Evolutionary conservation across 2,329 filamentous ascomycete species (phyloP), one percentile per base, ranked within the genome.

Genomic region (Pyrenochaeta sp.): DNA sequence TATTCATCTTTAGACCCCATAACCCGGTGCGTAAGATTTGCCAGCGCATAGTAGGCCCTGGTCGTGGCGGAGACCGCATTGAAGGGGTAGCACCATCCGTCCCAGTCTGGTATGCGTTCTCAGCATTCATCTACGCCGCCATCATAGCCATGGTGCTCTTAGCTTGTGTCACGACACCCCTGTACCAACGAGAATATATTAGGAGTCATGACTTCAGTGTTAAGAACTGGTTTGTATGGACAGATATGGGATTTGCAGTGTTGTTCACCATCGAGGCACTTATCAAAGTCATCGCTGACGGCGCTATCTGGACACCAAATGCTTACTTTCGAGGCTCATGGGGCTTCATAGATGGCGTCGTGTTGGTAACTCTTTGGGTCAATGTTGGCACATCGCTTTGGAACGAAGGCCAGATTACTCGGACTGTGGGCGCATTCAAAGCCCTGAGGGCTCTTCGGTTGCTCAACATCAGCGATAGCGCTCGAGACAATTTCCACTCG

Each of bases 61-160:
- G 94, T 12, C 87, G 95, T 56, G 96, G 95, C 6, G 85, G 82
- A 39, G 90, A 96, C 72, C 88, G 95, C 39, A 90, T 96, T 58
- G 91, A 98, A 74, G 95, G 95, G 12, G 87, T 96, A 0, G 88
- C 92, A 55, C 95, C 95, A 0, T 94, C 95, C 64, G 92, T 92
- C 61, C 86, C 90, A 4, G 83, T 95, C 7, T 99, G 95, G 93
- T 97, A 97, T 72, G 81, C 86, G 0, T 96, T 98, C 73, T 97
- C 95, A 0, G 91, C 92, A 3, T 90, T 99, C 66, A 91, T 98
- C 49, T 99, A 99, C 73, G 87, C 90, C 20, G 90, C 91, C 12
- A 97, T 99, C 58, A 91, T 98, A 36, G 91, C 92, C 45, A 99
- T 99, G 96, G 95, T 99, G n/a, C 78, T 97, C 39, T 84, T 99